Evolutionary conservation across 257 asterid genomes (phyloP).

Genomic region (Solanum lycopersicoides): DNA sequence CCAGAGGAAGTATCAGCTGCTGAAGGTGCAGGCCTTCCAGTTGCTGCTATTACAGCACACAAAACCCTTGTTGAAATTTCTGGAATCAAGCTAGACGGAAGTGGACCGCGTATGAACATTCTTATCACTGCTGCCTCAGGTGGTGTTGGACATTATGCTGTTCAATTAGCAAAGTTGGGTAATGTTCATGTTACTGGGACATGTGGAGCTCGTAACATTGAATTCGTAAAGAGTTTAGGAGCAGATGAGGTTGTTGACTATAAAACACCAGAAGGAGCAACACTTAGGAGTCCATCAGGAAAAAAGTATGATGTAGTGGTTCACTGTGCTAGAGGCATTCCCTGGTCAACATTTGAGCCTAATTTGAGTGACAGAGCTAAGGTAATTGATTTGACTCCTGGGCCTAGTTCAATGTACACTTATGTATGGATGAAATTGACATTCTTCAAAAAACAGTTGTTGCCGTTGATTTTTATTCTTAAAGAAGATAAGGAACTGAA

Average conservation of each 20-base stretch:
- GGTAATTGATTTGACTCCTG: slow-evolving; percentile 52
- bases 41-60: slow-evolving; percentile 50
- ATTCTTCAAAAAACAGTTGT: slow-evolving; percentile 35
- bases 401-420: slow-evolving; percentile 37
- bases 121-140: slow-evolving; percentile 62
- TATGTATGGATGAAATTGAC: slow-evolving; percentile 38
- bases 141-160: slow-evolving; percentile 64
- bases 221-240: slow-evolving; percentile 48
- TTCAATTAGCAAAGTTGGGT: slow-evolving; percentile 66
- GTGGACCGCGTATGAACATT: slow-evolving; percentile 42
- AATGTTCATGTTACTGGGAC: slow-evolving; percentile 59
- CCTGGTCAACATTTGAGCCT: slow-evolving; percentile 57
- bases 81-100: slow-evolving; percentile 44
- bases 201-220: slow-evolving; percentile 54
- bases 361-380: slow-evolving; percentile 29
- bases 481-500: slow-evolving; percentile 26
- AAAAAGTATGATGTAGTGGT: slow-evolving; percentile 49
- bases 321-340: slow-evolving; percentile 41
- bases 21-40: slow-evolving; percentile 46
- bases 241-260: slow-evolving; percentile 71
- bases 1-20: slow-evolving; percentile 54
- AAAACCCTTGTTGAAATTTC: slow-evolving; percentile 43
- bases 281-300: slow-evolving; percentile 60
- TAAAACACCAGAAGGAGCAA: slow-evolving; percentile 54
- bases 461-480: slow-evolving; percentile 33